Base-by-base conservation (phyloP, 192 early-diverging fungal genomes). In the Globomyces pollinis-pini region DNA sequence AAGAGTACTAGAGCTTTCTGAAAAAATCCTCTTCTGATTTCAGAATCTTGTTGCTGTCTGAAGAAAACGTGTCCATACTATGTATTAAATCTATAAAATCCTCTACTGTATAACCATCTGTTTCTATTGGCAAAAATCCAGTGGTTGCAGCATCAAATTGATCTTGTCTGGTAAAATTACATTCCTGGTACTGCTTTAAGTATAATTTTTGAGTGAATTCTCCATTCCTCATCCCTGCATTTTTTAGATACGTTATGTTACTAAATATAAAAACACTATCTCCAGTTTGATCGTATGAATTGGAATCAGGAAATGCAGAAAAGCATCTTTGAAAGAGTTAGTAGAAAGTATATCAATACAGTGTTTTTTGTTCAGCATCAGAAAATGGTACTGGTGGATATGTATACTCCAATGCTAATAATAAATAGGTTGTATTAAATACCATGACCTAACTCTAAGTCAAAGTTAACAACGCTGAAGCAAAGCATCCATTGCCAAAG, bases 41-140 rank as follows among this genome's bases (percentile, higher is more conserved):
- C 69, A 11, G 82, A 71, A 67, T 98, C 93, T 66, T 84, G 80
- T 67, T 91, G 85, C 66, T 98, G 93, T 23, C 93, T 76, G 62
- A 98, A 98, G 62, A 93, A 94, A 9, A 92, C 93, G 74, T 95
- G 91, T 28, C 90, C 91, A 69, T 98, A 90, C n/a, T n/a, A n/a
- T n/a, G n/a, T n/a, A n/a, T n/a, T n/a, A n/a, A n/a, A n/a, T n/a
- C n/a, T n/a, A n/a, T n/a, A n/a, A n/a, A n/a, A n/a, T n/a, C n/a
- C n/a, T n/a, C n/a, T n/a, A n/a, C n/a, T 15, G 72, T 73, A 55
- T 62, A 75, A 57, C 67, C 78, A 47, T 80, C 78, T 2, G 58
- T 72, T 30, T 80, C 73, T 12, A 80, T 60, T 16, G 63, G 75
- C 52, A 67, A 45, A 39, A 54, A 56, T 18, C 39, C 44, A 24